These are phyloP conservation scores for Pseudomonodictys pantanalensis DNA, from an alignment of 495 filamentous ascomycete species.

Conservation along the genomic window DNA sequence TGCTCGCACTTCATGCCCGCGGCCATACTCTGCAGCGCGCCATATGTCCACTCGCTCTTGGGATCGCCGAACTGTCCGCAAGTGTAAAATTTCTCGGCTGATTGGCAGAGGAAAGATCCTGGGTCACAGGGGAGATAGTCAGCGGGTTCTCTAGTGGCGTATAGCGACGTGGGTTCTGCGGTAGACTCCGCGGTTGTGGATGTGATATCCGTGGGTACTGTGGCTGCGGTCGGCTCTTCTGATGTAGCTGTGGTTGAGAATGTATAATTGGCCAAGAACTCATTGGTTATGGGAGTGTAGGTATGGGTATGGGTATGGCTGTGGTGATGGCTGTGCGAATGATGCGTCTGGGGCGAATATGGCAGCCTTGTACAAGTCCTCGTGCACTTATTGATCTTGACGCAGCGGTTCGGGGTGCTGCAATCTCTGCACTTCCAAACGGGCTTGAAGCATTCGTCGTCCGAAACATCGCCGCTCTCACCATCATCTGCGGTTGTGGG, in stretches of 20 bases:
- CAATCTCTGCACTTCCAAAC: slow-evolving; percentile 18
- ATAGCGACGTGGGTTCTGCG: too few species aligned
- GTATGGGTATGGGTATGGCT: not conserved
- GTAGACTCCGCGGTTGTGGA: slow-evolving; percentile 2
- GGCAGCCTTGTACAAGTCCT: slow-evolving; percentile 1
- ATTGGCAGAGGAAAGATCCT: slow-evolving; percentile 40
- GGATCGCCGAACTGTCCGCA: slow-evolving; percentile 28
- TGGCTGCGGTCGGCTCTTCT: too few species aligned
- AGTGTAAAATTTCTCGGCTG: slow-evolving; percentile 30
- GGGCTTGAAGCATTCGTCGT: not conserved
- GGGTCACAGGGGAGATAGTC: slow-evolving; percentile 37
- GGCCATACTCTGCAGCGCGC: slow-evolving; percentile 28
- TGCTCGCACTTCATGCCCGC: slow-evolving; percentile 36
- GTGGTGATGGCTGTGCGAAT: not conserved
- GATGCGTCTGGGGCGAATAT: not conserved
- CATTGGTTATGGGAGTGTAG: not conserved
- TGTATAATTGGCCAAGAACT: not conserved
- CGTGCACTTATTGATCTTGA: slow-evolving; percentile 23
- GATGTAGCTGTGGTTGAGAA: slow-evolving; percentile 2
- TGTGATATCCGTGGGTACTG: not conserved
- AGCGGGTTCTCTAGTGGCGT: slow-evolving; percentile 21
- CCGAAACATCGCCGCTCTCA: not conserved
- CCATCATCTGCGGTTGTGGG: too few species aligned
- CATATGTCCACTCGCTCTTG: slow-evolving; percentile 28
- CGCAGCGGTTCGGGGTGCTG: slow-evolving; percentile 6